phyloP scores from a whole-genome alignment of 495 filamentous ascomycete genomes.

The Xylaria venustula region DNA sequence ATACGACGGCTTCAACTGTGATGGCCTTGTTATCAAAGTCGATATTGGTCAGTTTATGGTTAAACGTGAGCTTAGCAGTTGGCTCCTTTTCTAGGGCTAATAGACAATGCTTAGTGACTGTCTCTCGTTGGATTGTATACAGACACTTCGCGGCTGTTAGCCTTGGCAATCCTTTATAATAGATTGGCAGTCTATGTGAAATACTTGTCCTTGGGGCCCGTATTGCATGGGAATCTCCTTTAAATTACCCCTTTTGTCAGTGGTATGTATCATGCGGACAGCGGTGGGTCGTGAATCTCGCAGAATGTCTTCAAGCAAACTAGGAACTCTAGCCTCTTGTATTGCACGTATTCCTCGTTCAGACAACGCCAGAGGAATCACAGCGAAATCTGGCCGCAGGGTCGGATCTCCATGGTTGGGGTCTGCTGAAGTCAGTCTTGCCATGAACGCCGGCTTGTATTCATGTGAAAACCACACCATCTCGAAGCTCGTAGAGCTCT shows the following conservation, averaged over 20 bases:
- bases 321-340: constrained; percentile 8
- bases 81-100: constrained; percentile 66
- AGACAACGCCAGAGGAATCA: constrained; percentile 76
- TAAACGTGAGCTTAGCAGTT: constrained; percentile 74
- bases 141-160: constrained; percentile 36
- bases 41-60: constrained; percentile 70
- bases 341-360: constrained; percentile 75
- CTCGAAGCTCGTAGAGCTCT: constrained; percentile 76
- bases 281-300: not conserved
- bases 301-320: not conserved
- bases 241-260: not conserved
- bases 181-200: not conserved
- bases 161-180: too few species aligned
- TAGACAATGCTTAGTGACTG: constrained; percentile 62
- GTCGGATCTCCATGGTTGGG: not conserved
- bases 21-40: constrained; percentile 52
- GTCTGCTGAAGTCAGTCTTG: not conserved
- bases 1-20: not conserved
- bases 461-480: constrained; percentile 59
- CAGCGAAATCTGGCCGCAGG: not conserved
- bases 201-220: not conserved
- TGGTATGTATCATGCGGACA: not conserved
- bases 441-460: not conserved
- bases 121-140: constrained; percentile 55
- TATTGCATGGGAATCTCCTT: not conserved